These are phyloP conservation scores for Copromyces sp. DNA, from an alignment of 495 filamentous ascomycete species.

Conservation along the genomic window DNA sequence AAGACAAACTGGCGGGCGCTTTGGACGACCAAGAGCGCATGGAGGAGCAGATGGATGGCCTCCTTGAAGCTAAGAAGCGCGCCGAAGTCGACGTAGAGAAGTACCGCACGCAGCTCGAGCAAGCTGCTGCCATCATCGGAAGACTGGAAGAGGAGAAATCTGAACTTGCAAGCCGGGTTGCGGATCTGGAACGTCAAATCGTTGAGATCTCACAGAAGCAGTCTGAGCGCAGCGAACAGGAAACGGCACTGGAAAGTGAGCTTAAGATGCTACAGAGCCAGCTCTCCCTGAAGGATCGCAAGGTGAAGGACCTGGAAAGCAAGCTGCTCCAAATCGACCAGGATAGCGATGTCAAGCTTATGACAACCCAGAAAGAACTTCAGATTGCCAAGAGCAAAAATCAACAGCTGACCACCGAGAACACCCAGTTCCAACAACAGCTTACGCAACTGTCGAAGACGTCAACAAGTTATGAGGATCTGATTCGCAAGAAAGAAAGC, in stretches of 20 bases:
- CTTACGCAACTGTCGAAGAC: conserved; percentile 81
- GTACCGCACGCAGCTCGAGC: conserved; percentile 74
- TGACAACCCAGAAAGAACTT: conserved; percentile 71
- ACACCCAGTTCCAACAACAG: conserved; percentile 74
- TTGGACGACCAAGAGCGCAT: conserved; percentile 89
- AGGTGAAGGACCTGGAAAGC: conserved; percentile 75
- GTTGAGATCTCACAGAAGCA: conserved; percentile 55
- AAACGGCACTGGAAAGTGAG: conserved; percentile 66
- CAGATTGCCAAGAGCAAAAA: conserved; percentile 59
- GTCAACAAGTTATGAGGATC: conserved; percentile 87
- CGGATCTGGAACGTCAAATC: conserved; percentile 57
- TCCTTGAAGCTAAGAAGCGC: conserved; percentile 81
- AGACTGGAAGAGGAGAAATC: conserved; percentile 78
- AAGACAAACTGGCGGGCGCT: conserved; percentile 86
- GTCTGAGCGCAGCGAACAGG: conserved; percentile 57
- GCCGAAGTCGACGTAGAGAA: conserved; percentile 76
- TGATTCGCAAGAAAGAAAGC: conserved; percentile 87
- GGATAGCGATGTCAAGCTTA: conserved; percentile 79
- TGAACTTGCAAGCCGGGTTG: conserved; percentile 54
- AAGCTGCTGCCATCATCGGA: conserved; percentile 78
- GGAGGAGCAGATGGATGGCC: conserved; percentile 83
- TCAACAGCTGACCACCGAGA: conserved; percentile 68
- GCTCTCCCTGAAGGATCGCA: conserved; percentile 78
- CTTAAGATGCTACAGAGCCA: conserved; percentile 90
- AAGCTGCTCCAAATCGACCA: conserved; percentile 80